These are phyloP conservation scores for Styphnolobium japonicum DNA, from an alignment of 306 rosid genomes.

Conservation along the genomic window DNA sequence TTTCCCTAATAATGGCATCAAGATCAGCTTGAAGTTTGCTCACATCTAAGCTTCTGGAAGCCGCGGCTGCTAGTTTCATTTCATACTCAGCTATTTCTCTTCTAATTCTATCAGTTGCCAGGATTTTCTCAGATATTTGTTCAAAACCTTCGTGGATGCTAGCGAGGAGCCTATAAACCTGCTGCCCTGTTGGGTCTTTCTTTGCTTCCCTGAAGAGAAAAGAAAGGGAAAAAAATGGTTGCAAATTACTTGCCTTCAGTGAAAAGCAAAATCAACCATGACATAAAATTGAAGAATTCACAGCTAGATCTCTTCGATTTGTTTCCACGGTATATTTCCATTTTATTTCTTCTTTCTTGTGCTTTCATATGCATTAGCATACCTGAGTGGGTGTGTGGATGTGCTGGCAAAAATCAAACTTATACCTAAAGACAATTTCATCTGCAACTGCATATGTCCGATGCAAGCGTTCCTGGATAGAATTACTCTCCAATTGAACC, in stretches of 20 bases:
- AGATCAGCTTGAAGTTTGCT: constrained; percentile 61
- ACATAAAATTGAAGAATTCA: not conserved
- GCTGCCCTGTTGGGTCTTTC: constrained; percentile 66
- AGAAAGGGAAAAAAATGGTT: constrained; percentile 6
- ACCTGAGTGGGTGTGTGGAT: not conserved
- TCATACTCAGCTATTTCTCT: constrained; percentile 76
- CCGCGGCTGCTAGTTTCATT: constrained; percentile 61
- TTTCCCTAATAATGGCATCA: constrained; percentile 53
- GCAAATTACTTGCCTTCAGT: not conserved
- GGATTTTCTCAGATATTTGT: constrained; percentile 69
- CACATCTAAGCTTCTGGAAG: constrained; percentile 49
- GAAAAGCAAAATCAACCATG: not conserved
- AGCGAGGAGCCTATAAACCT: constrained; percentile 72
- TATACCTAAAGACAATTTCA: constrained; percentile 84
- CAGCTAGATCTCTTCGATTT: not conserved
- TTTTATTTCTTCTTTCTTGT: not conserved
- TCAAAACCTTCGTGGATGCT: constrained; percentile 77
- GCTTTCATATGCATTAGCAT: not conserved
- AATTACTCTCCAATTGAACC: constrained; percentile 86
- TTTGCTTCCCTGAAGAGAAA: constrained; percentile 72
- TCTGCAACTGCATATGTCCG: constrained; percentile 77
- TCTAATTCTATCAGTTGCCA: constrained; percentile 67
- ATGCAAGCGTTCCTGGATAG: constrained; percentile 82
- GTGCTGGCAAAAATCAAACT: not conserved
- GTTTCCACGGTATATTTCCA: not conserved